phyloP scores from a whole-genome alignment of 2,329 filamentous ascomycete species.

The Monilinia fructigena region DNA sequence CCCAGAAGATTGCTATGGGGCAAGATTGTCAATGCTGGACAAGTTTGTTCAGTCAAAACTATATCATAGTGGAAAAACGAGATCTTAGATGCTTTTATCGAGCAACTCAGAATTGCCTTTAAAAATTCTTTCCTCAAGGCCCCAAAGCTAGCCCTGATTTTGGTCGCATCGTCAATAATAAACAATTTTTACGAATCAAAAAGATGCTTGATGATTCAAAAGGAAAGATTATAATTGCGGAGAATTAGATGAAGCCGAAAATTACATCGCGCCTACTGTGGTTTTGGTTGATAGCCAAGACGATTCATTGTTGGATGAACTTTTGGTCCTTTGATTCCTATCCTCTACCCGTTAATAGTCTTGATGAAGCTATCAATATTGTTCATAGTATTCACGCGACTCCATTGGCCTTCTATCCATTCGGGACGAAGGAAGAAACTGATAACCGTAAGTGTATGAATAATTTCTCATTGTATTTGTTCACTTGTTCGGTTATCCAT shows the following conservation, averaged over 20 bases:
- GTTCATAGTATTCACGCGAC: conserved; percentile 81
- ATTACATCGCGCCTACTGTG: conserved; percentile 90
- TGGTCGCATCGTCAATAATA: conserved; percentile 74
- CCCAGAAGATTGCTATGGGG: conserved; percentile 85
- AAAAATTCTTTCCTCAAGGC: conserved; percentile 81
- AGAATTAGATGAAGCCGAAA: conserved; percentile 72
- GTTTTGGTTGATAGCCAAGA: conserved; percentile 74
- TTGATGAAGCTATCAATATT: conserved; percentile 83
- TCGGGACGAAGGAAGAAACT: conserved; percentile 77
- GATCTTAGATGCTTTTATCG: conserved; percentile 68
- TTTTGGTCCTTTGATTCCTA: conserved; percentile 88
- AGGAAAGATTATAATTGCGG: conserved; percentile 85
- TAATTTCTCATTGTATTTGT: too few relatives aligned
- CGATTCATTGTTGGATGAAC: conserved; percentile 82
- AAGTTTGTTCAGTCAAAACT: conserved; percentile 94
- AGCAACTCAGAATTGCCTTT: conserved; percentile 68
- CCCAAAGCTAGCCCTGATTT: conserved; percentile 76
- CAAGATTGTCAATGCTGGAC: conserved; percentile 82
- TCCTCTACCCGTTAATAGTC: conserved; percentile 73
- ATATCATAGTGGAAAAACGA: conserved; percentile 77
- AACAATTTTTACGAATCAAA: conserved; percentile 80
- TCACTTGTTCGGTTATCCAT: background rate
- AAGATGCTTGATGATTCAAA: conserved; percentile 81
- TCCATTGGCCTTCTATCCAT: conserved; percentile 79
- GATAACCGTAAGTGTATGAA: conserved; percentile 61